Base-by-base conservation (phyloP, 129 eudicot genomes). In the Tagetes erecta region DNA sequence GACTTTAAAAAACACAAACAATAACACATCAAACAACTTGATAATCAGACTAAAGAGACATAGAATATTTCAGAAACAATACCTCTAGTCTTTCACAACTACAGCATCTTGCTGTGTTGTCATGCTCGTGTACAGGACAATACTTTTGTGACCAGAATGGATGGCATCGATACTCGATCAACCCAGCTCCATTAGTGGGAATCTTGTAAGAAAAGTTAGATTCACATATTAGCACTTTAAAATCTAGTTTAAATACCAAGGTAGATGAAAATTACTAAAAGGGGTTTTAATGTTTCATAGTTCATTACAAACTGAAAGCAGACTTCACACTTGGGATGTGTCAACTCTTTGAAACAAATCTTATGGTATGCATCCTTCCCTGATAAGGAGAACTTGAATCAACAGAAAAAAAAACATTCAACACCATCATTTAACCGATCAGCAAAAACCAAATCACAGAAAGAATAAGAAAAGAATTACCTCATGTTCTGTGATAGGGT, bases 31-130 rank as follows among this genome's bases (percentile, higher is more conserved):
- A 31, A 46, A 39, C 52, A 67, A 42, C 49, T 10, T 55, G 13
- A n/a, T 31, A 31, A 38, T 63, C 52, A 70, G 67, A 67, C 42
- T 35, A 2, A 72, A 34, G 11, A 73, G 31, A 51, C 36, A 55
- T 56, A 6, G 33, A 74, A 62, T 3, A 33, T 39, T 46, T 33
- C 49, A 30, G 83, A 59, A 70, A 35, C 1, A 52, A 33, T 74
- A 95, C 99, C 99, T 95, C 99, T 71, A 95, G 75, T 65, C 97
- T 87, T 84, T 95, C 99, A 82, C 99, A 95, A 68, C 99, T 95
- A 59, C 97, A 95, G 85, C 99, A 95, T 45, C 99, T 80, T 50
- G 92, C 86, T 6, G 99, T 95, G 81, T 84, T 82, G 79, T 95
- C 99, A 69, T 87, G 89, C 77, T 95, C 99, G 20, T 95, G 99